A percentile compares a stretch with the other conserved stretches of the same genome.
These are phyloP conservation scores for Colletotrichum lupini DNA, from an alignment of 2,329 filamentous ascomycete genomes.

Conservation along the genomic window DNA sequence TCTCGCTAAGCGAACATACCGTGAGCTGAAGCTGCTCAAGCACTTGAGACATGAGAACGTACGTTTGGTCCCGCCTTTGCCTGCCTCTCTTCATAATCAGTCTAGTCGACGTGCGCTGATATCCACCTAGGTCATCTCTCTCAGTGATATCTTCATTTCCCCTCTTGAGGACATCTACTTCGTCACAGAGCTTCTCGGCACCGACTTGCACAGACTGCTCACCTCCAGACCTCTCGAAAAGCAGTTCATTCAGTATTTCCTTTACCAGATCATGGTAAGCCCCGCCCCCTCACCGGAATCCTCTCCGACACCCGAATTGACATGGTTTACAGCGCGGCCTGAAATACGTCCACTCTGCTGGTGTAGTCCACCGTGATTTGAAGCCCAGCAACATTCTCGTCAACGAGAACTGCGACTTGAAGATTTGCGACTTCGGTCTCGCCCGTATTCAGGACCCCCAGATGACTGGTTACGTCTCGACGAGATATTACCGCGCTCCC, in stretches of 20 bases:
- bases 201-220: conserved; percentile 93
- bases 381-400: conserved; percentile 99
- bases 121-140: conserved; percentile 82
- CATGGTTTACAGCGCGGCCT: conserved; percentile 77
- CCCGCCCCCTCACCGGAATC: neutral
- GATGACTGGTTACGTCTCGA: conserved; percentile 99
- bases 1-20: conserved; percentile 95
- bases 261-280: conserved; percentile 96
- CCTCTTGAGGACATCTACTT: conserved; percentile 99
- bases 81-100: neutral
- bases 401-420: conserved; percentile 99
- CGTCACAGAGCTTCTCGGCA: conserved; percentile 96
- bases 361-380: conserved; percentile 95
- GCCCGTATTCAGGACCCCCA: conserved; percentile 98
- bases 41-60: conserved; percentile 98
- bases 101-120: conserved; percentile 36
- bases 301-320: conserved; percentile 29
- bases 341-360: conserved; percentile 99
- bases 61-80: conserved; percentile 38
- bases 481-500: conserved; percentile 96
- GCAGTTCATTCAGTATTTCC: conserved; percentile 99
- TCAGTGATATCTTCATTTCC: conserved; percentile 99
- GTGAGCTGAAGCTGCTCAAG: conserved; percentile 96
- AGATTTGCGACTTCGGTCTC: conserved; percentile 98
- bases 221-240: conserved; percentile 97